Conservation (phyloP, 106 monocot species). For the Agapanthus africanus region DNA sequence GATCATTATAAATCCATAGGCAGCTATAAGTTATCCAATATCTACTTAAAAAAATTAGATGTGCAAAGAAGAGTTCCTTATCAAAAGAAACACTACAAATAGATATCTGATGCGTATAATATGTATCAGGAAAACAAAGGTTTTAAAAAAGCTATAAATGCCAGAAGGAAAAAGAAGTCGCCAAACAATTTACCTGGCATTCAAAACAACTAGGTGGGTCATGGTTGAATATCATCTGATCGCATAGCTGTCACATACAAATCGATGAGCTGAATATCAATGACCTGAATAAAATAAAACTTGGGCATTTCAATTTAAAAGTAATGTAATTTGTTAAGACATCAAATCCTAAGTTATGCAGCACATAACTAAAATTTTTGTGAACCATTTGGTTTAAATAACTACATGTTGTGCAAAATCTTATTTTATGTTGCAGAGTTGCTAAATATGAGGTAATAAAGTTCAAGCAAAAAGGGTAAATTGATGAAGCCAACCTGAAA, state of each 20-base stretch:
- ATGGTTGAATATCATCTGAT: slow-evolving; percentile 92
- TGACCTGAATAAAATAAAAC: slow-evolving; percentile 18
- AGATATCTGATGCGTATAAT: too few species aligned
- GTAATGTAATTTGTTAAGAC: slow-evolving; percentile 1
- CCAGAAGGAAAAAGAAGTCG: too few species aligned
- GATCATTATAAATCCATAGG: too few species aligned
- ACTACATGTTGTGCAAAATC: not conserved
- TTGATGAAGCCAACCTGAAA: slow-evolving; percentile 78
- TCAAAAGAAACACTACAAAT: too few species aligned
- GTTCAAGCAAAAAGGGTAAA: slow-evolving; percentile 7
- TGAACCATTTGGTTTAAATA: not conserved
- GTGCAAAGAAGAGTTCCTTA: too few species aligned
- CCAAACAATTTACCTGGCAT: slow-evolving; percentile 83
- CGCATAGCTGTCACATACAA: slow-evolving; percentile 75
- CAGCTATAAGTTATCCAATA: too few species aligned
- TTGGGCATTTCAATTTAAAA: slow-evolving; percentile 19
- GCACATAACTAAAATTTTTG: not conserved
- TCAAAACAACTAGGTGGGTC: slow-evolving; percentile 69
- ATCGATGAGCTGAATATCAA: slow-evolving; percentile 26
- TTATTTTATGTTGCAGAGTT: not conserved
- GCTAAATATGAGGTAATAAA: not conserved
- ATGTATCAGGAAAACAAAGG: too few species aligned
- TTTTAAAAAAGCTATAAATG: too few species aligned
- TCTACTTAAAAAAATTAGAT: too few species aligned
- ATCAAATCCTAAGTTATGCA: not conserved